These are phyloP conservation scores for Ophiocordyceps australis DNA, from an alignment of 2,329 filamentous ascomycete genomes.

Conservation along the genomic window DNA sequence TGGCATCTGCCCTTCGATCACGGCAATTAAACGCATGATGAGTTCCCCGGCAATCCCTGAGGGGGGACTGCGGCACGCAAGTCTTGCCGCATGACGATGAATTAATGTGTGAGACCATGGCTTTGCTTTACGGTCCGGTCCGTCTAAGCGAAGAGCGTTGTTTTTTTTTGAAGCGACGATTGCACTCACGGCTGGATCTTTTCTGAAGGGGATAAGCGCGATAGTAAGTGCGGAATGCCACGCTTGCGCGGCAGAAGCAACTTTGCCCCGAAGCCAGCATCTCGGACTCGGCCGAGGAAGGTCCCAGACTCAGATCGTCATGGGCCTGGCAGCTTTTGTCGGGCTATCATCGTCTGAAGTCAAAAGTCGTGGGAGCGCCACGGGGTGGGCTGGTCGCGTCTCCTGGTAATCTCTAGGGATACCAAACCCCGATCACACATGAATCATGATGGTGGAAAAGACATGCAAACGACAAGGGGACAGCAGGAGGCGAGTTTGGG, in stretches of 20 bases:
- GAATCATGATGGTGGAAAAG: background rate
- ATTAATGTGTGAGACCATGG: too few species aligned
- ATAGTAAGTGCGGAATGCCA: conserved; percentile 30
- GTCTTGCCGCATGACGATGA: too few species aligned
- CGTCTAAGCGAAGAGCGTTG: too few species aligned
- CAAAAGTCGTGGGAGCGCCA: background rate
- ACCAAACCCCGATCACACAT: conserved; percentile 5
- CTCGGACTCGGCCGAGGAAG: conserved; percentile 36
- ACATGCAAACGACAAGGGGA: background rate
- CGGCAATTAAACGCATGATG: too few species aligned
- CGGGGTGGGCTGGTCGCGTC: conserved; percentile 31
- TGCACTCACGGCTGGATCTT: conserved; percentile 8
- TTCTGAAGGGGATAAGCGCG: conserved; percentile 40
- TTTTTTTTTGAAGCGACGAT: background rate
- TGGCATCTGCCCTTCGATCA: too few species aligned
- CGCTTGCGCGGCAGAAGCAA: conserved; percentile 18
- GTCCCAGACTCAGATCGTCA: too few species aligned
- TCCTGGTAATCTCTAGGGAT: conserved; percentile 6
- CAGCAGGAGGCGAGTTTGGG: conserved; percentile 3
- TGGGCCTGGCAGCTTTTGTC: background rate
- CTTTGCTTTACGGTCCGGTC: too few species aligned
- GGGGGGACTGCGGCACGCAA: too few species aligned
- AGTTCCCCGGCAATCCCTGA: too few species aligned
- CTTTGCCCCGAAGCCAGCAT: conserved; percentile 39
- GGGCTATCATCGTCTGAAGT: background rate